Evolutionary conservation across 257 asterid species (phyloP).

Genomic region (Ballota nigra): DNA sequence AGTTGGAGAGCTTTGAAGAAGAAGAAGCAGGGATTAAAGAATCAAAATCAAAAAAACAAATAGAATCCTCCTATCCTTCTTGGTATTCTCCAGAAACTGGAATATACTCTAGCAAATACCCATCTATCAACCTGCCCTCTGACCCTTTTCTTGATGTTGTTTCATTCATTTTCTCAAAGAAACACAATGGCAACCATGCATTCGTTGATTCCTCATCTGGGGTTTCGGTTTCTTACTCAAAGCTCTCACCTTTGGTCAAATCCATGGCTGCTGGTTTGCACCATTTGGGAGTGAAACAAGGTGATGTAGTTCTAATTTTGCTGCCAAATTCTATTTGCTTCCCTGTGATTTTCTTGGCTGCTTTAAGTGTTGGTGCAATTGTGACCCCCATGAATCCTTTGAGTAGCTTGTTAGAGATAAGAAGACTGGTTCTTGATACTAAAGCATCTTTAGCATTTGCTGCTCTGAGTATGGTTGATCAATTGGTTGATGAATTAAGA

Average conservation of each 20-base stretch:
- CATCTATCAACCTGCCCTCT: slow-evolving; percentile 44
- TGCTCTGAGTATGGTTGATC: slow-evolving; percentile 33
- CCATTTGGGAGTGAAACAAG: slow-evolving; percentile 55
- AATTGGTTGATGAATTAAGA: slow-evolving; percentile 32
- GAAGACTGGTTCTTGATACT: slow-evolving; percentile 51
- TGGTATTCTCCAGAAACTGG: slow-evolving; percentile 74
- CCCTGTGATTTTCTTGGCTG: slow-evolving; percentile 60
- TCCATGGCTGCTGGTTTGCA: slow-evolving; percentile 74
- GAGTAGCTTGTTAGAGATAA: slow-evolving; percentile 58
- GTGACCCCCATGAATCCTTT: slow-evolving; percentile 65
- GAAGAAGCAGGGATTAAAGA: slow-evolving; percentile 13
- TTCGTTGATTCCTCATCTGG: slow-evolving; percentile 70
- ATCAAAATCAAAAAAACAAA: slow-evolving; percentile 9
- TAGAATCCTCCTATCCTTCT: slow-evolving; percentile 21
- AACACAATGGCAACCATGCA: slow-evolving; percentile 52
- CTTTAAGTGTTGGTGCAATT: slow-evolving; percentile 65
- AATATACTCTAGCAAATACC: slow-evolving; percentile 57
- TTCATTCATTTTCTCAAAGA: slow-evolving; percentile 67
- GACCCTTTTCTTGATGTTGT: slow-evolving; percentile 69
- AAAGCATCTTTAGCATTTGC: slow-evolving; percentile 49
- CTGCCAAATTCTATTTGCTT: slow-evolving; percentile 68
- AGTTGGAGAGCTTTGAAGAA: slow-evolving; percentile 13
- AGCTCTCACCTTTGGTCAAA: slow-evolving; percentile 45
- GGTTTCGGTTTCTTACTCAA: slow-evolving; percentile 48
- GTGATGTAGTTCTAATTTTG: slow-evolving; percentile 62